Evolutionary conservation across 108 stramenopile genomes (phyloP).

Genomic region (Cyclotella kingstonii): DNA sequence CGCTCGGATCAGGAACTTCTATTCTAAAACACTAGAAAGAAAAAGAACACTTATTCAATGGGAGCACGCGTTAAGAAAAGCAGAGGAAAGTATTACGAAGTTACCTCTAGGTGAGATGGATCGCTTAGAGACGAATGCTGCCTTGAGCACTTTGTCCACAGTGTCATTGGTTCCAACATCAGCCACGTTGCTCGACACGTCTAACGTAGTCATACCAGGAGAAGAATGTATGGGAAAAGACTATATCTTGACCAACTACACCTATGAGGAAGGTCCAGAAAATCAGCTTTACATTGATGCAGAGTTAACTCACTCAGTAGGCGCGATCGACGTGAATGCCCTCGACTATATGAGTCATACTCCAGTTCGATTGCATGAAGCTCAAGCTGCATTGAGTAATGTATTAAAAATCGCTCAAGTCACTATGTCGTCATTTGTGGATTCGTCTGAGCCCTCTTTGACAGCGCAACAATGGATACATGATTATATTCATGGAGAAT

Average conservation of each 20-base stretch:
- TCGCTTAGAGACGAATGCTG: slow-evolving; percentile 13
- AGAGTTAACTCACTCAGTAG: slow-evolving; percentile 17
- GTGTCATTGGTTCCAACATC: slow-evolving; percentile 15
- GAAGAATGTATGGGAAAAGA: slow-evolving; percentile 35
- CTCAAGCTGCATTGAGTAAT: slow-evolving; percentile 17
- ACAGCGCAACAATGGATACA: slow-evolving; percentile 28
- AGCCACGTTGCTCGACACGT: slow-evolving; percentile 22
- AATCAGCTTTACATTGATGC: too few species aligned
- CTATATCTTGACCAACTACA: slow-evolving; percentile 2
- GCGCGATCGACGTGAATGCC: slow-evolving; percentile 23
- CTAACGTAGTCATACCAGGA: slow-evolving; percentile 23
- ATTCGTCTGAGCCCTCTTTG: slow-evolving; percentile 7
- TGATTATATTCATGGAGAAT: slow-evolving; percentile 36
- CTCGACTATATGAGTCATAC: slow-evolving; percentile 32
- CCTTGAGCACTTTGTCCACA: slow-evolving; percentile 8
- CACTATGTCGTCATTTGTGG: slow-evolving; percentile 13
- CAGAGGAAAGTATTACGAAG: slow-evolving; percentile 9
- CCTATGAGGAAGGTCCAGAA: not conserved
- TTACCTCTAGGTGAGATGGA: not conserved
- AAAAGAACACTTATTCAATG: slow-evolving; percentile 7
- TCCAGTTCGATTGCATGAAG: slow-evolving; percentile 30
- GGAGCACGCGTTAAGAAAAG: slow-evolving; percentile 22
- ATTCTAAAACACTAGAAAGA: slow-evolving; percentile 3
- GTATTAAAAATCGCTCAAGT: slow-evolving; percentile 24
- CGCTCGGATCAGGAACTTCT: slow-evolving; percentile 1